These are phyloP conservation scores for Naganishia kalamii DNA, from an alignment of 768 basidiomycete species.

Conservation along the genomic window DNA sequence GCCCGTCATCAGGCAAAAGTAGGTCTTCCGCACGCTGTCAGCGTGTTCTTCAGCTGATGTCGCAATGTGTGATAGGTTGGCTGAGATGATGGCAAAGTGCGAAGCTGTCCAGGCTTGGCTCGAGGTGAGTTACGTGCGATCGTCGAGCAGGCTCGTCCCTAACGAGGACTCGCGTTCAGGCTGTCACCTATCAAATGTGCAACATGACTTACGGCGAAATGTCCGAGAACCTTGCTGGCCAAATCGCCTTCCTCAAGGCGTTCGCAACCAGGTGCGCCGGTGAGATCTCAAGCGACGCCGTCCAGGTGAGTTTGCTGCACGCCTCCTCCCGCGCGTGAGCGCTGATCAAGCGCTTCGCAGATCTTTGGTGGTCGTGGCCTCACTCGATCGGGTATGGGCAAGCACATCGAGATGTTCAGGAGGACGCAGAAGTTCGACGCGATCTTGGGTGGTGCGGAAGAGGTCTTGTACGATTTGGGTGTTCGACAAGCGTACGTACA, in stretches of 20 bases:
- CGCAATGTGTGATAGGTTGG: slow-evolving; percentile 50
- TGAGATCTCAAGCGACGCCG: slow-evolving; percentile 73
- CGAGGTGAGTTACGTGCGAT: slow-evolving; percentile 47
- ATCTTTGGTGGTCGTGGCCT: slow-evolving; percentile 82
- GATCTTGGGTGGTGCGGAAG: slow-evolving; percentile 31
- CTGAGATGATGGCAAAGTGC: slow-evolving; percentile 76
- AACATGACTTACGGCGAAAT: slow-evolving; percentile 77
- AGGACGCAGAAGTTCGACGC: slow-evolving; percentile 47
- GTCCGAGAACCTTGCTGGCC: slow-evolving; percentile 66
- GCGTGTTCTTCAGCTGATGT: not conserved
- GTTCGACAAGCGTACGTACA: slow-evolving; percentile 41
- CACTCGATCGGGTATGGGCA: slow-evolving; percentile 59
- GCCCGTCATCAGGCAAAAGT: slow-evolving; percentile 77
- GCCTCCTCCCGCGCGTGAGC: too few species aligned
- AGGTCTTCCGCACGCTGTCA: slow-evolving; percentile 9
- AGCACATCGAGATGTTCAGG: slow-evolving; percentile 44
- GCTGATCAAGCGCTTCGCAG: too few species aligned
- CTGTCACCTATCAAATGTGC: slow-evolving; percentile 77
- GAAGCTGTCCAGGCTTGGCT: slow-evolving; percentile 81
- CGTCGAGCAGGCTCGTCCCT: not conserved
- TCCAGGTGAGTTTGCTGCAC: slow-evolving; percentile 41
- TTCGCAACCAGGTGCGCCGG: slow-evolving; percentile 68
- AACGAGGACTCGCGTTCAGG: slow-evolving; percentile 29
- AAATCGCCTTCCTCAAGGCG: slow-evolving; percentile 74
- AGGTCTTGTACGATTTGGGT: slow-evolving; percentile 42